Percentiles rank a stretch among this genome's conserved stretches.
These are phyloP conservation scores for Beauveria varroae DNA, from an alignment of 2,329 filamentous ascomycete species.

Conservation along the genomic window DNA sequence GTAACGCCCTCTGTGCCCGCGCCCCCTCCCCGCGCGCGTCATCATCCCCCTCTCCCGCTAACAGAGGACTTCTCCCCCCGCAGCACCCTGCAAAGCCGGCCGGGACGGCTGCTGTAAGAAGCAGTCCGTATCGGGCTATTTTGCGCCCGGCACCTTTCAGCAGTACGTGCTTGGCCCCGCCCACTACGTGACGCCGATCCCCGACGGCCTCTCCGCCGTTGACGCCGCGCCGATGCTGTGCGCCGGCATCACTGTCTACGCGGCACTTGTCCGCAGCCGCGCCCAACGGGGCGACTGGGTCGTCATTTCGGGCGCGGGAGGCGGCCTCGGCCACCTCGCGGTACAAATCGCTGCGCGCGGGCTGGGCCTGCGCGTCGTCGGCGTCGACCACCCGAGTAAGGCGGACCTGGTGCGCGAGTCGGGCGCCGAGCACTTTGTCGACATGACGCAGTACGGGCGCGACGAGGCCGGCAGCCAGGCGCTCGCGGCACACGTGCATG, in stretches of 20 bases:
- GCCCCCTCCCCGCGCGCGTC: too few relatives aligned
- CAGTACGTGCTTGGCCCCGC: constrained; percentile 17
- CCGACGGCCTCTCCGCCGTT: constrained; percentile 25
- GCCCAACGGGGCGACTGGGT: constrained; percentile 60
- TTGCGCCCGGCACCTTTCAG: constrained; percentile 20
- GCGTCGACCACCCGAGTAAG: constrained; percentile 21
- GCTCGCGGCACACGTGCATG: constrained; percentile 19
- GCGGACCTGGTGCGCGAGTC: constrained; percentile 18
- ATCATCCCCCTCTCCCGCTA: not conserved
- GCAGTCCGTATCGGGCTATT: constrained; percentile 20
- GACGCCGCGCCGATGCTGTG: constrained; percentile 56
- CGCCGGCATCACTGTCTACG: constrained; percentile 59
- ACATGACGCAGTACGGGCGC: constrained; percentile 33
- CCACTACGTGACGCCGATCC: constrained; percentile 37
- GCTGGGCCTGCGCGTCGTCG: constrained; percentile 22
- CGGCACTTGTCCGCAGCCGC: constrained; percentile 63
- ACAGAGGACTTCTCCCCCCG: not conserved
- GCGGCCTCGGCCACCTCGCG: constrained; percentile 61
- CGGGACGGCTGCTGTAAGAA: constrained; percentile 18
- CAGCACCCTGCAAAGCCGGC: constrained; percentile 8
- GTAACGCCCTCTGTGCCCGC: not conserved
- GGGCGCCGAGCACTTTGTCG: constrained; percentile 28
- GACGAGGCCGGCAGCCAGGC: constrained; percentile 31
- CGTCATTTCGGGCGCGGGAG: constrained; percentile 68
- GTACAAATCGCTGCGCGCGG: constrained; percentile 59